A percentile compares a stretch with the other conserved stretches of the same genome.
phyloP scores from a whole-genome alignment of 805 yeast species.

The Wickerhamiella alocasiicola region DNA sequence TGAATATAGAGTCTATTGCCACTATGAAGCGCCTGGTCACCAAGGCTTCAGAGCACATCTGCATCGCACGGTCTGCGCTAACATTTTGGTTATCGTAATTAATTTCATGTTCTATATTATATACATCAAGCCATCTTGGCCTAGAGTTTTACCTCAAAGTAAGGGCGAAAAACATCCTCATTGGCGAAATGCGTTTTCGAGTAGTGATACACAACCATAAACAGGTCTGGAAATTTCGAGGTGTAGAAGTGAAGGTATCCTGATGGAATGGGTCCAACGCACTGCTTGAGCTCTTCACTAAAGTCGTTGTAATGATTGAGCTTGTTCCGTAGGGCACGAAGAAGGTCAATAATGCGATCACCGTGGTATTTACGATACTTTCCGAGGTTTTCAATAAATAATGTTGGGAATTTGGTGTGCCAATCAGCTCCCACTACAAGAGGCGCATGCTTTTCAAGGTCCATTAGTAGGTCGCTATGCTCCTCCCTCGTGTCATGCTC shows the following conservation, averaged over 20 bases:
- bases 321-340: conserved; percentile 84
- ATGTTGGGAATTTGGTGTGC: conserved; percentile 59
- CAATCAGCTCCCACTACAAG: conserved; percentile 51
- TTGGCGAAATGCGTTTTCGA: conserved; percentile 44
- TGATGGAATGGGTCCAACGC: conserved; percentile 70
- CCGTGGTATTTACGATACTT: conserved; percentile 81
- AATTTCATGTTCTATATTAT: background rate
- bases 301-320: conserved; percentile 89
- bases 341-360: conserved; percentile 65
- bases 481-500: conserved; percentile 78
- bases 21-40: too few relatives aligned
- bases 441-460: conserved; percentile 41
- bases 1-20: too few relatives aligned
- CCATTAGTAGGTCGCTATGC: conserved; percentile 45
- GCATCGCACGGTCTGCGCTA: too few relatives aligned
- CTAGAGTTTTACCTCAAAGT: too few relatives aligned
- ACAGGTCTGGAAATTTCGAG: conserved; percentile 58
- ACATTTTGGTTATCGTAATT: too few relatives aligned
- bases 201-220: conserved; percentile 61
- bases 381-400: conserved; percentile 71
- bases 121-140: background rate
- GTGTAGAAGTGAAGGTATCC: conserved; percentile 76
- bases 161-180: conserved; percentile 47
- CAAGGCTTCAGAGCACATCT: too few relatives aligned
- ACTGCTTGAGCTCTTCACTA: conserved; percentile 37